phyloP scores from a whole-genome alignment of 805 yeast genomes.

The Sugiyamaella chiloensis region DNA sequence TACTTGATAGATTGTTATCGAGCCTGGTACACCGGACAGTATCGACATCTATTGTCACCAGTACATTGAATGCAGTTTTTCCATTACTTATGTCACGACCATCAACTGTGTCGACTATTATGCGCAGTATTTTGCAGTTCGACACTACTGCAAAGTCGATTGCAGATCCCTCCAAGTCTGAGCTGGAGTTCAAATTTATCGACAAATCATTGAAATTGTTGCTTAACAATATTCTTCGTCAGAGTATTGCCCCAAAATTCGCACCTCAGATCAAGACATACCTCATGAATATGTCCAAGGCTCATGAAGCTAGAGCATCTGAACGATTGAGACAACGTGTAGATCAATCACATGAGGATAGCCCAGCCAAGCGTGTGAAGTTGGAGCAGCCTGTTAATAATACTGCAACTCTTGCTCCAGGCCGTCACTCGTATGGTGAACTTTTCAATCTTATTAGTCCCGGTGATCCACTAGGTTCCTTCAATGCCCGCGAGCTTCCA shows the following conservation, averaged over 20 bases:
- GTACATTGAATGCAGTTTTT: constrained; percentile 62
- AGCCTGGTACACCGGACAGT: constrained; percentile 35
- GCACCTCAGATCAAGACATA: constrained; percentile 31
- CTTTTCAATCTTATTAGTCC: constrained; percentile 66
- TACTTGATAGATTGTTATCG: constrained; percentile 62
- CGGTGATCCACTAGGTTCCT: constrained; percentile 56
- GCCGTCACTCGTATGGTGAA: constrained; percentile 47
- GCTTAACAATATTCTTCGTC: constrained; percentile 24
- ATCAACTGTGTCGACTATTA: constrained; percentile 49
- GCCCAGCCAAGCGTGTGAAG: constrained; percentile 25
- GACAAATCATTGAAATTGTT: constrained; percentile 51
- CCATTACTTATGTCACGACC: constrained; percentile 66
- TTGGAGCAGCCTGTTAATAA: constrained; percentile 20
- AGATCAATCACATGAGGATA: constrained; percentile 28
- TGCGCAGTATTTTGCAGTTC: constrained; percentile 57
- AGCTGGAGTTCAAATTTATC: constrained; percentile 57
- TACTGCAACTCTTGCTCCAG: constrained; percentile 22
- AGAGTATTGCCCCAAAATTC: constrained; percentile 34
- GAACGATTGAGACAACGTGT: constrained; percentile 29
- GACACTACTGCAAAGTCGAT: constrained; percentile 36
- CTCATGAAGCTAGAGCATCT: constrained; percentile 27
- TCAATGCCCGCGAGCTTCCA: constrained; percentile 70
- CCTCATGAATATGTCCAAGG: constrained; percentile 26
- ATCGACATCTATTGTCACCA: constrained; percentile 55
- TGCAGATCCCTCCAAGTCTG: constrained; percentile 36